Evolutionary conservation across 2,329 filamentous ascomycete genomes (phyloP), one percentile per base, ranked within the genome.

Genomic region (Ophiocordyceps camponoti-saundersi): DNA sequence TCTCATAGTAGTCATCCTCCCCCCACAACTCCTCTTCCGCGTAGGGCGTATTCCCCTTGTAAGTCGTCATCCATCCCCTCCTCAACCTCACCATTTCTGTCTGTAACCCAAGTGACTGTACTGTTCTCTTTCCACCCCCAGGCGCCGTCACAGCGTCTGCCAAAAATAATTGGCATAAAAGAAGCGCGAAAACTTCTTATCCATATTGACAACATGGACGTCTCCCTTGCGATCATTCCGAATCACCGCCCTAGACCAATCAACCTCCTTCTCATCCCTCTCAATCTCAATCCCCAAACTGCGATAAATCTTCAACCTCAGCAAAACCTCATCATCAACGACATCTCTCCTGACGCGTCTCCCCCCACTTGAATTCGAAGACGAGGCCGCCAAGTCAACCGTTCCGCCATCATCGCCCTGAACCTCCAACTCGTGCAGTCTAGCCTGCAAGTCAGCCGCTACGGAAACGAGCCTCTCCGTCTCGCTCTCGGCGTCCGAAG

Each of bases 91-190:
- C n/a, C n/a, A n/a, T n/a, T n/a, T n/a, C n/a, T n/a, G n/a, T n/a
- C n/a, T n/a, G n/a, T n/a, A n/a, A n/a, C n/a, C n/a, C 23, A 26
- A 26, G 23, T 26, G 23, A 5, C 4, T 4, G 8, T 26, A 8
- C 8, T 8, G 4, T 26, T 8, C 23, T 8, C 23, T 8, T 8
- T 26, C 23, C 23, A 4, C 23, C 23, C 23, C 20, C 11, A 10
- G 2, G 10, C 10, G 20, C 3, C 6, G 1, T 55, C 49, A 93
- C 61, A 95, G 71, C 29, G 80, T 90, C 57, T 87, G 75, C 92
- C 92, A 98, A 59, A 96, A 93, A 62, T 94, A 94, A 57, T 95
- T 93, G 21, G 89, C 86, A 58, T 95, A 95, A 59, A 93, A 95
- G 62, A 84, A 90, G 51, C 81, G 75, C 49, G 85, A 90, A 62